Evolutionary conservation across 345 rosid species (phyloP).

Genomic region (Xanthoceras sorbifolium): DNA sequence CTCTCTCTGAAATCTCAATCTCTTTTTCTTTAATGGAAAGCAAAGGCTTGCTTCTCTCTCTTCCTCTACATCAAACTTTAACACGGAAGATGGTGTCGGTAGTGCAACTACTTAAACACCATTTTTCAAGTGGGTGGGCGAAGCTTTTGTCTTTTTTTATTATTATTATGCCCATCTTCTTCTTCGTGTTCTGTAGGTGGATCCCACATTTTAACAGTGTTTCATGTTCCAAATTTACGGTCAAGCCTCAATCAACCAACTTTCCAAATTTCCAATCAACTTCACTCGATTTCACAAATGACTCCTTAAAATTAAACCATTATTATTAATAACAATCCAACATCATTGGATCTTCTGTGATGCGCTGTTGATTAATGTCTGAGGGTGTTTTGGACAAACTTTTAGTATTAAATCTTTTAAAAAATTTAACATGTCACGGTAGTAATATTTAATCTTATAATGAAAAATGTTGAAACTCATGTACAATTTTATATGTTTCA

Average conservation of each 20-base stretch:
- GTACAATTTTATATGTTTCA: too few relatives aligned
- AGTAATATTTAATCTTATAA: too few relatives aligned
- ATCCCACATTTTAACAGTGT: background rate
- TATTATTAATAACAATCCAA: background rate
- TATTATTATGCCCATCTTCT: background rate
- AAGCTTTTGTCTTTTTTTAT: background rate
- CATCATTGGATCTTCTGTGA: background rate
- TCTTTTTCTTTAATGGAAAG: conserved; percentile 27
- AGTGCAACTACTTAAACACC: conserved; percentile 13
- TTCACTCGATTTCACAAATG: background rate
- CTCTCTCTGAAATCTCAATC: conserved; percentile 1
- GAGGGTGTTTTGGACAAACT: background rate
- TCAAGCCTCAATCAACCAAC: background rate
- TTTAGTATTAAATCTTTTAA: too few relatives aligned
- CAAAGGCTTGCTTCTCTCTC: conserved; percentile 4
- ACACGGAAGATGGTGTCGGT: conserved; percentile 37
- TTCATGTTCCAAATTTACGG: background rate
- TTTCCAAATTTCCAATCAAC: conserved; percentile 5
- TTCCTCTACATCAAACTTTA: background rate
- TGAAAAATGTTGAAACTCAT: too few relatives aligned
- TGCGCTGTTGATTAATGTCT: background rate
- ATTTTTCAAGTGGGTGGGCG: conserved; percentile 1
- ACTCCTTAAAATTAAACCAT: too few relatives aligned
- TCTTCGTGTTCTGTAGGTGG: background rate
- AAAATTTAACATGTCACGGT: too few relatives aligned